phyloP scores from a whole-genome alignment of 352 stramenopile genomes.

The Elongisporangium anandrum region DNA sequence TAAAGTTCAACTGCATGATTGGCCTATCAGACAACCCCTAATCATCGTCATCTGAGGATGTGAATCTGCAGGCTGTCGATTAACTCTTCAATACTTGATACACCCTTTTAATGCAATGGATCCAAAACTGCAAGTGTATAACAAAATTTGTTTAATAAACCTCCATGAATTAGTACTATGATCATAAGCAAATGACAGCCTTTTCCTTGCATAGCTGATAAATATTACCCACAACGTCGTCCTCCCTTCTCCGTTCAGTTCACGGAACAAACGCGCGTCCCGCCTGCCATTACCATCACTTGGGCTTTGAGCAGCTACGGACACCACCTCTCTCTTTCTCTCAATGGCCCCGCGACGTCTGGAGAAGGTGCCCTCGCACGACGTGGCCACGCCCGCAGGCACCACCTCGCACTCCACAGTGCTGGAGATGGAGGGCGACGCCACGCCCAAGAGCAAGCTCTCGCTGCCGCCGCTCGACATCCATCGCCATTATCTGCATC shows the following conservation, averaged over 20 bases:
- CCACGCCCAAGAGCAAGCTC: slow-evolving; percentile 2
- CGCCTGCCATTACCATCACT: background rate
- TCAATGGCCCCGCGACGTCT: slow-evolving; percentile 9
- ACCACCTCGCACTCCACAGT: slow-evolving; percentile 10
- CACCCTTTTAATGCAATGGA: background rate
- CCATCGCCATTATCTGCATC: slow-evolving; percentile 6
- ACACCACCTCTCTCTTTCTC: background rate
- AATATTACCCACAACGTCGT: background rate
- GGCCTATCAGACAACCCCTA: background rate
- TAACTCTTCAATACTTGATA: background rate
- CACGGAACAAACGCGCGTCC: background rate
- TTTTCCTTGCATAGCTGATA: background rate
- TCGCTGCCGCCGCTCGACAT: slow-evolving; percentile 25
- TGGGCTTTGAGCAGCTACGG: background rate
- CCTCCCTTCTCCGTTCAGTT: background rate
- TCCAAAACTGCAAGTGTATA: background rate
- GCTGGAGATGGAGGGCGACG: slow-evolving; percentile 16
- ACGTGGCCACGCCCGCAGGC: slow-evolving; percentile 12
- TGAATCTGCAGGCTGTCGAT: background rate
- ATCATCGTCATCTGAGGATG: background rate
- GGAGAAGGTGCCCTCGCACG: slow-evolving; percentile 17
- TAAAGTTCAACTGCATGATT: background rate
- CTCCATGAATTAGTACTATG: background rate
- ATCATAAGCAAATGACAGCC: background rate
- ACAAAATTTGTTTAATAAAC: too few species aligned